Evolutionary conservation across 352 stramenopile genomes (phyloP).

Genomic region (Blastocystis sp.): DNA sequence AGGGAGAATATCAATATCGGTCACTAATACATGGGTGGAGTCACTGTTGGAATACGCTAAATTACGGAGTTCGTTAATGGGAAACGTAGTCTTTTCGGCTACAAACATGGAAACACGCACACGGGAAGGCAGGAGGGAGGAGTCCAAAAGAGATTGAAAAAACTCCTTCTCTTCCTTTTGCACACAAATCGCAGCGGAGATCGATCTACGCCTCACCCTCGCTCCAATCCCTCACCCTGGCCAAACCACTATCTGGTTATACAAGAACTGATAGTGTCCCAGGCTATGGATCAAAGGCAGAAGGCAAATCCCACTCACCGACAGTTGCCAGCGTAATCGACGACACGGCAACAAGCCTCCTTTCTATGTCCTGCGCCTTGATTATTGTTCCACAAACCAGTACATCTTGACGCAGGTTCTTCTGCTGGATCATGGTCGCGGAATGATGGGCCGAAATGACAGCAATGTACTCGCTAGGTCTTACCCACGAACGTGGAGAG

Average conservation of each 20-base stretch:
- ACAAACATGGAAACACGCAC: slow-evolving; percentile 7
- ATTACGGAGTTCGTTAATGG: slow-evolving; percentile 55
- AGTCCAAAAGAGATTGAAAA: neutral
- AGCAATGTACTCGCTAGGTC: slow-evolving; percentile 23
- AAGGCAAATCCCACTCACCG: neutral
- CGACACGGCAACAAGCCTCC: neutral
- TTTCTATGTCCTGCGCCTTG: neutral
- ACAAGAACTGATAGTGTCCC: slow-evolving; percentile 13
- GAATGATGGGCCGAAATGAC: neutral
- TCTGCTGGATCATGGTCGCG: slow-evolving; percentile 5
- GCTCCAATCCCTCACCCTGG: neutral
- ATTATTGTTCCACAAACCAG: neutral
- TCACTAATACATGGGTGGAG: slow-evolving; percentile 49
- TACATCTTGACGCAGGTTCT: slow-evolving; percentile 58
- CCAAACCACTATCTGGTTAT: slow-evolving; percentile 52
- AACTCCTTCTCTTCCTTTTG: neutral
- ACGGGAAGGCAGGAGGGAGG: slow-evolving; percentile 33
- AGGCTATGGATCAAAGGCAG: neutral
- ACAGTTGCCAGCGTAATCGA: slow-evolving; percentile 25
- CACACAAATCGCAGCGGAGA: slow-evolving; percentile 16
- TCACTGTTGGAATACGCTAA: slow-evolving; percentile 25
- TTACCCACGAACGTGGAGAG: neutral
- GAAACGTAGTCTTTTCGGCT: neutral
- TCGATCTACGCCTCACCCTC: neutral
- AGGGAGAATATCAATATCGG: slow-evolving; percentile 37